Conservation (phyloP, 495 filamentous ascomycete species). For the Penicillium bialowiezense region DNA sequence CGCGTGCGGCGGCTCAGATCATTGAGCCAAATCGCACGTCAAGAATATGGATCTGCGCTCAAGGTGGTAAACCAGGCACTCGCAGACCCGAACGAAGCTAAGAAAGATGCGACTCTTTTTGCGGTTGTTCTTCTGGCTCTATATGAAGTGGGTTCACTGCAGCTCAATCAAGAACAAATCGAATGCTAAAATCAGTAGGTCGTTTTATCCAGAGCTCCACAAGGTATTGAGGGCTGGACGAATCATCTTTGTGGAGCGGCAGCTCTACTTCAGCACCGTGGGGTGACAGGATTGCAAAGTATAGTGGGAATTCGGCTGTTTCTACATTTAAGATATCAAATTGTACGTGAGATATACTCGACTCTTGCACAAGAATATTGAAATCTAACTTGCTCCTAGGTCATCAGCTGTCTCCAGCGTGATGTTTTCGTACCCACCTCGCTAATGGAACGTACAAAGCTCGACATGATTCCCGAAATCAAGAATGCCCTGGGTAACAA, state of each 20-base stretch:
- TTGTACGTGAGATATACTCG: neutral
- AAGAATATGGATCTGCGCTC: constrained; percentile 20
- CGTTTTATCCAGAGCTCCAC: neutral
- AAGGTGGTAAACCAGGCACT: constrained; percentile 18
- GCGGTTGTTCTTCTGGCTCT: constrained; percentile 21
- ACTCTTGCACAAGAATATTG: neutral
- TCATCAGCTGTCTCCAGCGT: constrained; percentile 3
- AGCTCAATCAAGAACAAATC: neutral
- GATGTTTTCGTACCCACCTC: neutral
- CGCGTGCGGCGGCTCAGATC: neutral
- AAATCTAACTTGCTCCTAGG: neutral
- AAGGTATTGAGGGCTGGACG: constrained; percentile 3
- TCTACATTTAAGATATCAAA: constrained; percentile 4
- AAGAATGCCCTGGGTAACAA: constrained; percentile 1
- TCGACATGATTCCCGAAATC: neutral
- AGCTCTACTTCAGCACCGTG: constrained; percentile 2
- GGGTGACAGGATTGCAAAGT: neutral
- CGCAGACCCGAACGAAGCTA: constrained; percentile 8
- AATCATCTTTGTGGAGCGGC: constrained; percentile 5
- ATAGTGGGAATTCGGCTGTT: neutral
- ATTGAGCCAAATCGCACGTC: constrained; percentile 8
- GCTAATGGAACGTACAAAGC: neutral
- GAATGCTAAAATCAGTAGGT: neutral
- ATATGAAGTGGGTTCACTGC: constrained; percentile 18
- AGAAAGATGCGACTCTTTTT: constrained; percentile 13